phyloP scores from a whole-genome alignment of 176 grass and related monocot genomes.

The Rhynchospora pubera region DNA sequence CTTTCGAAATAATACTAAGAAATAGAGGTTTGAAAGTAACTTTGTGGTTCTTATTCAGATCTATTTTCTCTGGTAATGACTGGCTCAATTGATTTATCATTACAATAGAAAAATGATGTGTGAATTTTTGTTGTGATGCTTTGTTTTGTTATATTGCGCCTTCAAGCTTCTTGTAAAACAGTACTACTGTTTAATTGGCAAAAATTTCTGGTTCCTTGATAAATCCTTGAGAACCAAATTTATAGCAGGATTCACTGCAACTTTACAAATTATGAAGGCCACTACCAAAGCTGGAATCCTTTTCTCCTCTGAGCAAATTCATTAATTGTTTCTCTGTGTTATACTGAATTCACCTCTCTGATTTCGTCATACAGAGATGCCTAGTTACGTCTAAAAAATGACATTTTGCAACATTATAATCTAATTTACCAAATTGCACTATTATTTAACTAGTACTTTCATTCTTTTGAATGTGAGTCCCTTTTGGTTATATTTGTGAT shows the following conservation, averaged over 20 bases:
- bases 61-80: neutral
- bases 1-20: neutral
- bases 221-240: too few relatives aligned
- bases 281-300: neutral
- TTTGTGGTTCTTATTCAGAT: neutral
- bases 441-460: neutral
- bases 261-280: neutral
- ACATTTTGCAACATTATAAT: neutral
- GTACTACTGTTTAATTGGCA: neutral
- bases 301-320: neutral
- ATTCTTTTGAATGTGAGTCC: neutral
- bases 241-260: neutral
- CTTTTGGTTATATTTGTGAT: neutral
- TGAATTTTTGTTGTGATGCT: neutral
- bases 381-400: neutral
- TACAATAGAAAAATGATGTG: neutral
- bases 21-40: neutral
- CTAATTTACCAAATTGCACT: neutral
- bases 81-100: neutral
- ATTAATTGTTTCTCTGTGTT: neutral
- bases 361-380: neutral
- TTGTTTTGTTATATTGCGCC: neutral
- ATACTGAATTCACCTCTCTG: neutral
- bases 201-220: too few relatives aligned
- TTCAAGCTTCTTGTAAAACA: neutral